Conservation (phyloP, 2,329 filamentous ascomycete species). For the Allantophomopsis cytisporea region DNA sequence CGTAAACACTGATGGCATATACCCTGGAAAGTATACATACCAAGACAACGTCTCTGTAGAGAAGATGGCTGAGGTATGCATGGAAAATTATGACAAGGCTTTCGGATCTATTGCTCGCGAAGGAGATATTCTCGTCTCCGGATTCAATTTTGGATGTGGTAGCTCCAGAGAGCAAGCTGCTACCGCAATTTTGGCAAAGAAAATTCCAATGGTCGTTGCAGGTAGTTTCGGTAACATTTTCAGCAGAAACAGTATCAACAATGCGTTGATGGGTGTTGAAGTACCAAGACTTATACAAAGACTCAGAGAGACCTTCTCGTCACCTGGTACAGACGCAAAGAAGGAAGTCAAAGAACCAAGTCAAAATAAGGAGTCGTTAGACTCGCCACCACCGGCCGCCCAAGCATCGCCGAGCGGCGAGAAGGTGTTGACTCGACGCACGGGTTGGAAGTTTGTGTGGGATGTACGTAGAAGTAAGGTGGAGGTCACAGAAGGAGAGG, state of each 20-base stretch:
- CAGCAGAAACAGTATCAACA: conserved; percentile 65
- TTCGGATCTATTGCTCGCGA: conserved; percentile 51
- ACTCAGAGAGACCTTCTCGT: conserved; percentile 44
- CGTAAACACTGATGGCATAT: conserved; percentile 86
- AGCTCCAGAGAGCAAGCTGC: conserved; percentile 76
- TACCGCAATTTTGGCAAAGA: conserved; percentile 69
- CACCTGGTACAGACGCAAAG: conserved; percentile 19
- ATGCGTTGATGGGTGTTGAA: conserved; percentile 61
- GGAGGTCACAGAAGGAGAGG: conserved; percentile 53
- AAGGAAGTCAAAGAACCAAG: conserved; percentile 33
- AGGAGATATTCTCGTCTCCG: conserved; percentile 71
- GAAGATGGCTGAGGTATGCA: conserved; percentile 79
- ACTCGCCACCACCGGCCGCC: conserved; percentile 30
- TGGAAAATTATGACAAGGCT: conserved; percentile 79
- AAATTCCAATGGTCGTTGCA: conserved; percentile 67
- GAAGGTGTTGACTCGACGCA: conserved; percentile 54
- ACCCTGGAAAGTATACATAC: conserved; percentile 86
- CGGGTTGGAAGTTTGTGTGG: conserved; percentile 76
- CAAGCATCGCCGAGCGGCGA: conserved; percentile 22
- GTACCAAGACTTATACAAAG: conserved; percentile 52
- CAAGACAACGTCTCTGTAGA: conserved; percentile 67
- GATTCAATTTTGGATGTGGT: conserved; percentile 84
- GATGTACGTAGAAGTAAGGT: conserved; percentile 63
- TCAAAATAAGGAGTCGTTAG: conserved; percentile 33
- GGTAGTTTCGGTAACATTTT: conserved; percentile 83